Evolutionary conservation across 1,284 basidiomycete genomes (phyloP), one percentile per base, ranked within the genome.

Genomic region (Hymenochaete sp.): DNA sequence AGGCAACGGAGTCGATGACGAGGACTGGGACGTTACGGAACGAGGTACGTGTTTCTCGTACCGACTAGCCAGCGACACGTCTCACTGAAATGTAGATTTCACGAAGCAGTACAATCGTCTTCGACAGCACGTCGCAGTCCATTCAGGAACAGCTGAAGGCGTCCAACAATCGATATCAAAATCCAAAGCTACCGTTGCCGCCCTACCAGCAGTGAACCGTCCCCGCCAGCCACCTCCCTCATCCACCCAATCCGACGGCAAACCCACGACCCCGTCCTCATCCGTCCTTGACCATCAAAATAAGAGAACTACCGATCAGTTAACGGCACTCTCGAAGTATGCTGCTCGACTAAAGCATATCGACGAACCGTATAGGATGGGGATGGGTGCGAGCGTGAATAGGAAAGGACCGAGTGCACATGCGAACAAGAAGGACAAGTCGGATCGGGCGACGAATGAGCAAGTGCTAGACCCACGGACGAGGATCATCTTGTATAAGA

Each of bases 61-160:
- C 26, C 22, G 11, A 31, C 39, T 38, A 13, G 14, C 27, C 9
- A 5, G 8, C 5, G 7, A 11, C 18, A 5, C 47, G 44, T 11
- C n/a, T n/a, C n/a, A n/a, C n/a, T n/a, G n/a, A n/a, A n/a, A n/a
- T n/a, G n/a, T 56, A 95, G 93, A 97, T 66, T 93, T 97, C 56
- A 96, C 93, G 25, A 97, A 97, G 64, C 90, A 95, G 58, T 97
- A 89, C 67, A 97, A 96, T 63, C 83, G 93, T 27, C 71, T 95
- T 27, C 71, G 82, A 43, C 92, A 95, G 60, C 86, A 93, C 59
- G 74, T 82, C 48, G 82, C 82, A 21, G 75, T 89, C 4, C 77
- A 78, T 27, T 76, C 77, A 13, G 82, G 84, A 4, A 73, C 69
- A 45, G 79, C 75, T 1, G 69, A 77, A 40, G 77, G 79, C 10